A percentile compares a stretch with the other conserved stretches of the same genome.
Evolutionary conservation across 2,329 filamentous ascomycete species (phyloP).

Genomic region (Beauveria sp.): DNA sequence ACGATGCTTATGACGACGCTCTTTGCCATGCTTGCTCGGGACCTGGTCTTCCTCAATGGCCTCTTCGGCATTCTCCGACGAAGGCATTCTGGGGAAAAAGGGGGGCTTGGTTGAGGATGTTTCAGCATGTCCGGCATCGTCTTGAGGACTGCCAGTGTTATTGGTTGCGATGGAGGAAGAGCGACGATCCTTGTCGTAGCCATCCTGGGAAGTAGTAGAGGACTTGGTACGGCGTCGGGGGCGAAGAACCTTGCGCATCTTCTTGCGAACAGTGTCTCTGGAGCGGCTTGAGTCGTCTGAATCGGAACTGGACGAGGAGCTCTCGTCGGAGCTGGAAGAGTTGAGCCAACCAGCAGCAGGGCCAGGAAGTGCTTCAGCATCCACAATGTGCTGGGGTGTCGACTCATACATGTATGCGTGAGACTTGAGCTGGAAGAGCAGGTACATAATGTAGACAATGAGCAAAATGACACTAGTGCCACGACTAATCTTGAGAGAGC

Average conservation of each 20-base stretch:
- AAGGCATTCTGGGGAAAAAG: conserved; percentile 29
- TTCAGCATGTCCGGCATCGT: conserved; percentile 29
- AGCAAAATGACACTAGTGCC: conserved; percentile 81
- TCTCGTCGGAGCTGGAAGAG: conserved; percentile 51
- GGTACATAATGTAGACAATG: conserved; percentile 73
- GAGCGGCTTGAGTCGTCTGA: conserved; percentile 55
- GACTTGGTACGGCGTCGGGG: conserved; percentile 68
- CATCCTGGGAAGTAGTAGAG: conserved; percentile 61
- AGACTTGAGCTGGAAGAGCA: conserved; percentile 86
- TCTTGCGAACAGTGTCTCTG: conserved; percentile 59
- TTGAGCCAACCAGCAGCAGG: conserved; percentile 77
- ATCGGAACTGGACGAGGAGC: conserved; percentile 57
- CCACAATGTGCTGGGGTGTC: conserved; percentile 85
- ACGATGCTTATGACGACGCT: conserved; percentile 29
- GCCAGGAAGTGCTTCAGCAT: conserved; percentile 82
- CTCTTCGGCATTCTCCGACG: conserved; percentile 32
- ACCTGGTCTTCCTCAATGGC: conserved; percentile 36
- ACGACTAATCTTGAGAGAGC: conserved; percentile 77
- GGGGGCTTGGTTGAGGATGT: conserved; percentile 29
- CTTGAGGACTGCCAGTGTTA: conserved; percentile 23
- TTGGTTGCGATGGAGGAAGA: conserved; percentile 35
- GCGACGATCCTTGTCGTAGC: conserved; percentile 27
- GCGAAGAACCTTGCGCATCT: conserved; percentile 68
- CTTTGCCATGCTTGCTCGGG: conserved; percentile 24
- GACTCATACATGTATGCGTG: conserved; percentile 89